Conservation (phyloP, 345 rosid genomes). For the Sonneratia alba region DNA sequence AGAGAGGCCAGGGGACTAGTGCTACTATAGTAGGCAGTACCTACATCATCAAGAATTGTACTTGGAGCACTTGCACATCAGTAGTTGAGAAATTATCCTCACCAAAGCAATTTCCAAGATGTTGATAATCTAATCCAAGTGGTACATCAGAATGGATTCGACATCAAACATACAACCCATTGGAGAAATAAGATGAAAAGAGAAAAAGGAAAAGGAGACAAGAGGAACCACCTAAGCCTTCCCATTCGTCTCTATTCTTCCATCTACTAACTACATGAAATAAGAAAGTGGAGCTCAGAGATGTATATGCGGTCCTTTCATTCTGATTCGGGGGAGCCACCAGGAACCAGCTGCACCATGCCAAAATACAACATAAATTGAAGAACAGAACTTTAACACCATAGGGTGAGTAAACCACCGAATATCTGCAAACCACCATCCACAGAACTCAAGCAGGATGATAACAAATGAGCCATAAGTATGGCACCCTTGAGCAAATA, state of each 20-base stretch:
- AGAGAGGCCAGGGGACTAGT: too few relatives aligned
- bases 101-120: neutral
- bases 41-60: neutral
- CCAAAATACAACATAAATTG: constrained; percentile 5
- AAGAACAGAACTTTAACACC: neutral
- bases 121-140: neutral
- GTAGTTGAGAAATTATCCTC: neutral
- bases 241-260: neutral
- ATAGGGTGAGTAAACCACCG: neutral
- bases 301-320: neutral
- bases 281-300: neutral
- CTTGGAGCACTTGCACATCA: neutral
- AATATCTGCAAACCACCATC: too few relatives aligned
- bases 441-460: too few relatives aligned
- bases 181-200: neutral
- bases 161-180: neutral
- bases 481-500: too few relatives aligned
- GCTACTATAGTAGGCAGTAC: neutral
- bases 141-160: neutral
- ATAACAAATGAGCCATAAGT: too few relatives aligned
- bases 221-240: neutral
- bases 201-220: too few relatives aligned
- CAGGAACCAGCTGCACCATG: constrained; percentile 80
- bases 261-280: neutral
- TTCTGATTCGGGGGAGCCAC: constrained; percentile 65